phyloP scores from a whole-genome alignment of 225 moss, liverwort and hornwort genomes.

The Bryum argenteum region DNA sequence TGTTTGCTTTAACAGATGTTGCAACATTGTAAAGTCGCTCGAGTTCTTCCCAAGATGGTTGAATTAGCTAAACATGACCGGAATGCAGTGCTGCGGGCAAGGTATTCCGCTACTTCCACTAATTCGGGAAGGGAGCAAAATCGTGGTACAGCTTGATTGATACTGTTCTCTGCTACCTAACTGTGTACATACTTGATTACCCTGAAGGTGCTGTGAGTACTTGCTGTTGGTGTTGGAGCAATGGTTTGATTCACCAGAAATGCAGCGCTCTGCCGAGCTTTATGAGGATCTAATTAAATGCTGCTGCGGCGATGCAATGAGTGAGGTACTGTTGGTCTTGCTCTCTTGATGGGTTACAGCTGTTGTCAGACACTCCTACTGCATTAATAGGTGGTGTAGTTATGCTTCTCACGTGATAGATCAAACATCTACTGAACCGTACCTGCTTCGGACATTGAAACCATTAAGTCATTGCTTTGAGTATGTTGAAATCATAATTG shows the following conservation, averaged over 20 bases:
- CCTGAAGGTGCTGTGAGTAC: constrained; percentile 97
- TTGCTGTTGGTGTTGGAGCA: constrained; percentile 90
- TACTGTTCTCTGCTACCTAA: constrained; percentile 34
- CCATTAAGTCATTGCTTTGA: constrained; percentile 4
- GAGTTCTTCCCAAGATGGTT: constrained; percentile 85
- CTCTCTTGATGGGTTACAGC: constrained; percentile 14
- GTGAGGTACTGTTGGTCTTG: constrained; percentile 66
- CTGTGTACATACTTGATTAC: constrained; percentile 21
- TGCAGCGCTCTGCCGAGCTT: constrained; percentile 91
- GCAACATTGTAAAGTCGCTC: constrained; percentile 76
- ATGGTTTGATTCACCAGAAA: constrained; percentile 90
- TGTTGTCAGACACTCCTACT: constrained; percentile 27
- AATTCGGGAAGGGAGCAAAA: neutral
- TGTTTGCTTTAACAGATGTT: constrained; percentile 60
- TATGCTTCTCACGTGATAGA: constrained; percentile 26
- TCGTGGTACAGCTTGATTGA: constrained; percentile 4
- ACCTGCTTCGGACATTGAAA: constrained; percentile 18
- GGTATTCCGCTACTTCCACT: constrained; percentile 43
- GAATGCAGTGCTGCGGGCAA: constrained; percentile 85
- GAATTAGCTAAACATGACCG: constrained; percentile 96
- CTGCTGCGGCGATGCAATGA: constrained; percentile 94
- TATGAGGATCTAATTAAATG: constrained; percentile 96
- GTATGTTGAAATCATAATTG: constrained; percentile 17
- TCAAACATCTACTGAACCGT: constrained; percentile 11
- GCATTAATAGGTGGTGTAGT: constrained; percentile 8